Evolutionary conservation across 169 alveolate genomes (phyloP).

Genomic region (Eimeria zaria): DNA sequence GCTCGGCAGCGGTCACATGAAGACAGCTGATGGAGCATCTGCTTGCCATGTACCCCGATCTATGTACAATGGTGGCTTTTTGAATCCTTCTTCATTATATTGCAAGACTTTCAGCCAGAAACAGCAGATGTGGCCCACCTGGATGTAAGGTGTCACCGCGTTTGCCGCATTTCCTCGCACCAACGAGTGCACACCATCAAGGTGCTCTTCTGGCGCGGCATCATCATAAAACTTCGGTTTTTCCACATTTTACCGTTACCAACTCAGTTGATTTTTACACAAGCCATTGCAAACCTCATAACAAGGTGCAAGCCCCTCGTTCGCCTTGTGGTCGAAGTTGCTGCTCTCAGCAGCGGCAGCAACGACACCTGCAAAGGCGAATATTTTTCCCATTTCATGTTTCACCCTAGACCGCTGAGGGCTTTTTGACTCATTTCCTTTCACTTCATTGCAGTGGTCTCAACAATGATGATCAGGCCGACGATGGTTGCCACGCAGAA

Average conservation of each 20-base stretch:
- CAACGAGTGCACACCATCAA: slow-evolving; percentile 1
- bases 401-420: neutral
- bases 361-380: slow-evolving; percentile 15
- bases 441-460: slow-evolving; percentile 22
- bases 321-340: slow-evolving; percentile 17
- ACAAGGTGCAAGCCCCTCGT: slow-evolving; percentile 52
- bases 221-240: slow-evolving; percentile 9
- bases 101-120: neutral
- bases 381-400: neutral
- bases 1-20: slow-evolving; percentile 77
- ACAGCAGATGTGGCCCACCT: slow-evolving; percentile 15
- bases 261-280: slow-evolving; percentile 18
- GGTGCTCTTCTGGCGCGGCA: slow-evolving; percentile 60
- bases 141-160: slow-evolving; percentile 11
- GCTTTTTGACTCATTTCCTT: slow-evolving; percentile 9
- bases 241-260: slow-evolving; percentile 12
- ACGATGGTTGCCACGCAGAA: slow-evolving; percentile 57
- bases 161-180: slow-evolving; percentile 34
- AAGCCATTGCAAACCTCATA: slow-evolving; percentile 7
- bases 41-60: slow-evolving; percentile 41
- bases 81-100: neutral
- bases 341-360: slow-evolving; percentile 63
- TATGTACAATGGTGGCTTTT: slow-evolving; percentile 29
- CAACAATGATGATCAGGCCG: slow-evolving; percentile 53
- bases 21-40: slow-evolving; percentile 75